phyloP scores from a whole-genome alignment of 352 stramenopile genomes.

The Blastocystis sp. region DNA sequence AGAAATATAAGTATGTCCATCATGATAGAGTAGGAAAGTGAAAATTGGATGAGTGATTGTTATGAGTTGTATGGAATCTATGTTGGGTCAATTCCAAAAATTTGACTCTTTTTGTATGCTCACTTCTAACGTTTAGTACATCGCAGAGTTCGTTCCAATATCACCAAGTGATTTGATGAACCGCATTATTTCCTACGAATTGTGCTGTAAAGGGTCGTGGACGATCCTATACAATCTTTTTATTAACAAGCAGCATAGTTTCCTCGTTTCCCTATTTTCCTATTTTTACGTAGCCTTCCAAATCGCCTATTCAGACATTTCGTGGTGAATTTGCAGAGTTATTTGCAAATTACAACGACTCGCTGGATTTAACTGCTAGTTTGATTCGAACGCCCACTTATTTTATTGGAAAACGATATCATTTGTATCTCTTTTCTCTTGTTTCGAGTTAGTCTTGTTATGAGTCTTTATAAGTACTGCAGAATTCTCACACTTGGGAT shows the following conservation, averaged over 20 bases:
- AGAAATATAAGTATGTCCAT: constrained; percentile 5
- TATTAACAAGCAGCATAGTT: constrained; percentile 25
- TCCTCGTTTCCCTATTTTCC: neutral
- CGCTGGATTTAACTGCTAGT: neutral
- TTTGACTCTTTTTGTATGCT: too few relatives aligned
- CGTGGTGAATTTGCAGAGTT: neutral
- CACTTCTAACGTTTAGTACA: neutral
- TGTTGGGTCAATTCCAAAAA: too few relatives aligned
- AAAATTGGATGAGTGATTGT: neutral
- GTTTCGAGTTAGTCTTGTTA: neutral
- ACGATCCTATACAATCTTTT: constrained; percentile 40
- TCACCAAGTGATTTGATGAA: constrained; percentile 26
- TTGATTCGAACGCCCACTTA: constrained; percentile 12
- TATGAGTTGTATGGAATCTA: neutral
- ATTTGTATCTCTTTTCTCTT: neutral
- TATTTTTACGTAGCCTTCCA: neutral
- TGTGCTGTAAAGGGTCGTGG: constrained; percentile 27
- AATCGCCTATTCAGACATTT: neutral
- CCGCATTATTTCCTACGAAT: constrained; percentile 15
- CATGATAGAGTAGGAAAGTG: neutral
- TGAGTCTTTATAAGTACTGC: constrained; percentile 33
- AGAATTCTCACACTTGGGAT: neutral
- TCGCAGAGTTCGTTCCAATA: constrained; percentile 27
- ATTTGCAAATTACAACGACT: constrained; percentile 39
- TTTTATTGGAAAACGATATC: constrained; percentile 36